phyloP scores from a whole-genome alignment of 148 eudicot species.

The Silene latifolia region DNA sequence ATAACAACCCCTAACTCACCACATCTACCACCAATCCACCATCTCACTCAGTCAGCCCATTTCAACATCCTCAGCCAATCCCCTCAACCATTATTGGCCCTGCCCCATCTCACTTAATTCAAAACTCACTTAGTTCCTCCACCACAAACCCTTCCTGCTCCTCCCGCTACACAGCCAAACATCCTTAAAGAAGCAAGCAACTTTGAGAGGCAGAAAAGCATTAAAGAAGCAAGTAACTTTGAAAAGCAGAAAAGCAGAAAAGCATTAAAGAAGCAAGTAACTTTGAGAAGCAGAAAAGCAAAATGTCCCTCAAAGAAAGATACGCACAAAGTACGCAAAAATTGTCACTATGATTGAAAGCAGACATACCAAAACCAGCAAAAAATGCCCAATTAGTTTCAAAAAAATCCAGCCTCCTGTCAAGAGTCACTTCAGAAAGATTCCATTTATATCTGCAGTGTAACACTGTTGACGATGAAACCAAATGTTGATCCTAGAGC shows the following conservation, averaged over 20 bases:
- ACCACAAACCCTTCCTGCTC: neutral
- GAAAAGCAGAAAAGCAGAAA: no score
- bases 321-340: slow-evolving; percentile 7
- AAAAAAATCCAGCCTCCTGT: slow-evolving; percentile 83
- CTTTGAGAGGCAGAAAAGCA: neutral
- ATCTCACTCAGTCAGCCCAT: neutral
- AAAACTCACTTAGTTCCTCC: neutral
- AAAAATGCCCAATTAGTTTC: slow-evolving; percentile 98
- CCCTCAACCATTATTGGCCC: neutral
- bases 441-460: slow-evolving; percentile 89
- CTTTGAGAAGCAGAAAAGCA: neutral
- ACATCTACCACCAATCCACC: neutral
- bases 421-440: slow-evolving; percentile 78
- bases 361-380: slow-evolving; percentile 83
- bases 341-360: neutral
- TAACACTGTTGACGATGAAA: slow-evolving; percentile 14
- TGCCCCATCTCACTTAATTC: neutral
- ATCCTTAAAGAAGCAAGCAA: neutral
- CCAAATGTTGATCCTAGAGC: slow-evolving; percentile 13
- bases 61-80: neutral
- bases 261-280: neutral
- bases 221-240: neutral
- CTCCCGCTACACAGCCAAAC: neutral
- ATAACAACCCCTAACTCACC: neutral
- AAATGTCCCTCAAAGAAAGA: neutral